A percentile compares a stretch with the other conserved stretches of the same genome.
These are phyloP conservation scores for Rhizopus microsporus DNA, from an alignment of 371 early-diverging fungal genomes.

Conservation along the genomic window DNA sequence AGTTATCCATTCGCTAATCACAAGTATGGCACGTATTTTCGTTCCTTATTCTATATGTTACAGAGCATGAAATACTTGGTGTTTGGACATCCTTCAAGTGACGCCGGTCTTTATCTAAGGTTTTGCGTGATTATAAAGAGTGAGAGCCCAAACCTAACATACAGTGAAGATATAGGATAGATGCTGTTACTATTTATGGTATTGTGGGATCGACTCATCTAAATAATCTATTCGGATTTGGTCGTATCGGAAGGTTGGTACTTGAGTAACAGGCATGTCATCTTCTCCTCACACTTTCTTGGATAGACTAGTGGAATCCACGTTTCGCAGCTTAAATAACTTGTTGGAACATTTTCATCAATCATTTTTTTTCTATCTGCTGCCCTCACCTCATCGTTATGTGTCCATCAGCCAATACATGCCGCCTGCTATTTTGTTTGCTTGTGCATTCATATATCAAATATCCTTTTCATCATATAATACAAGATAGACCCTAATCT, in stretches of 20 bases:
- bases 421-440: conserved; percentile 76
- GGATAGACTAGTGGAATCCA: conserved; percentile 77
- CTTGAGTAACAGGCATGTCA: background rate
- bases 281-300: background rate
- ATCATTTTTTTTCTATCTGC: conserved; percentile 92
- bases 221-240: conserved; percentile 48
- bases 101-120: conserved; percentile 73
- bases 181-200: conserved; percentile 79
- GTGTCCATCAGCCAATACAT: conserved; percentile 90
- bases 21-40: conserved; percentile 32
- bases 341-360: conserved; percentile 94
- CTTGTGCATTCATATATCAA: conserved; percentile 65
- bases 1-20: conserved; percentile 18
- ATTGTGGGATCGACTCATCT: conserved; percentile 40
- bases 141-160: too few relatives aligned
- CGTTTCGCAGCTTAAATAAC: conserved; percentile 88
- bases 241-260: conserved; percentile 59
- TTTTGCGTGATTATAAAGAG: conserved; percentile 16
- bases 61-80: conserved; percentile 72
- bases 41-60: conserved; percentile 53
- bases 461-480: conserved; percentile 46
- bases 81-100: conserved; percentile 67
- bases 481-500: conserved; percentile 16
- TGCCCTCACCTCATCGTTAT: conserved; percentile 74
- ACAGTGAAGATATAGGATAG: conserved; percentile 72